Conservation (phyloP, 1,284 basidiomycete genomes). For the Malassezia sympodialis region DNA sequence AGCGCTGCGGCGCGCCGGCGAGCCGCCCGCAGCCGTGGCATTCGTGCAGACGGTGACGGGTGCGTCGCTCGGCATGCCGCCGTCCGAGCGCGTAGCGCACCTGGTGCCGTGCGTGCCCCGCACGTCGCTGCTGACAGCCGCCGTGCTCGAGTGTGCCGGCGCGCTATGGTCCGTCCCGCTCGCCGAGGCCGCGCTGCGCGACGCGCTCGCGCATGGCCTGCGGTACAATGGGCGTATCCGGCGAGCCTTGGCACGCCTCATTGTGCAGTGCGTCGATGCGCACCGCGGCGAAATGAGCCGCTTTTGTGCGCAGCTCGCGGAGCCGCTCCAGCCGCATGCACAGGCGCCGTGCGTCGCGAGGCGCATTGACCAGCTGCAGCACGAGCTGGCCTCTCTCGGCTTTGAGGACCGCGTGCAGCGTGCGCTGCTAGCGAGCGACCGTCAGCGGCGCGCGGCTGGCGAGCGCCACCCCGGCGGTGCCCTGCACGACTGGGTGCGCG, state of each 20-base stretch:
- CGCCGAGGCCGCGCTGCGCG: neutral
- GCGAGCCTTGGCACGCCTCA: constrained; percentile 9
- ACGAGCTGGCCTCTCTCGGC: constrained; percentile 9
- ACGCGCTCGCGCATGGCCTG: neutral
- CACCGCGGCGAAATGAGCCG: constrained; percentile 8
- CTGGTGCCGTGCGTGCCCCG: constrained; percentile 1
- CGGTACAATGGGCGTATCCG: constrained; percentile 8
- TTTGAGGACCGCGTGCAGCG: constrained; percentile 9
- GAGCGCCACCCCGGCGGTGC: neutral
- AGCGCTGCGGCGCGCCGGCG: neutral
- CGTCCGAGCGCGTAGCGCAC: neutral
- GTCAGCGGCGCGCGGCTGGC: neutral
- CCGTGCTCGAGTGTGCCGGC: constrained; percentile 11
- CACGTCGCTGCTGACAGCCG: constrained; percentile 1
- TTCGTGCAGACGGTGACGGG: constrained; percentile 9
- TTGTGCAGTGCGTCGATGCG: constrained; percentile 1
- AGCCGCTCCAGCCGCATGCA: neutral
- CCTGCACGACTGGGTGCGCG: constrained; percentile 13
- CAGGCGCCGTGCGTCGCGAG: neutral
- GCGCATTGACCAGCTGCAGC: constrained; percentile 1
- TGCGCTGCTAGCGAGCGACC: neutral
- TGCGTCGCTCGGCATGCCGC: neutral
- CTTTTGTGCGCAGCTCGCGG: neutral
- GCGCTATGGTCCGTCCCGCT: neutral
- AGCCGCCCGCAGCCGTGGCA: neutral